Conservation (phyloP, 1,139 yeast genomes). For the Lodderomyces metapsilosis region DNA sequence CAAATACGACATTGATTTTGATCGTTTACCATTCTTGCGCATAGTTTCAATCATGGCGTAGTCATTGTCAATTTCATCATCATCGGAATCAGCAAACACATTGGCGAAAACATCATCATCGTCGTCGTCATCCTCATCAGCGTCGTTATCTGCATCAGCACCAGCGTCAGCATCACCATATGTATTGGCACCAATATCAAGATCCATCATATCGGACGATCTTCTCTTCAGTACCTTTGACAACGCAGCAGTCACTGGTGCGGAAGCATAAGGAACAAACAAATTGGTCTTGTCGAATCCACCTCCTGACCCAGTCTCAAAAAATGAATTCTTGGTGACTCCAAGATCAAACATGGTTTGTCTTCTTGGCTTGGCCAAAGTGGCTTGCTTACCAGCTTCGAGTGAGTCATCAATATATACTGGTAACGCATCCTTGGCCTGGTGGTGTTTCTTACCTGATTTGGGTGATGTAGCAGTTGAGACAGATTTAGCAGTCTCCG, state of each 20-base stretch:
- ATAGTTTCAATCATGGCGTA: slow-evolving; percentile 26
- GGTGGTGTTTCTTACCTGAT: slow-evolving; percentile 5
- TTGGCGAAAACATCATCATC: slow-evolving; percentile 43
- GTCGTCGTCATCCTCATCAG: slow-evolving; percentile 29
- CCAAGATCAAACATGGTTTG: slow-evolving; percentile 52
- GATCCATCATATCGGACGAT: slow-evolving; percentile 31
- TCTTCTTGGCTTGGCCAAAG: slow-evolving; percentile 39
- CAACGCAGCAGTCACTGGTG: slow-evolving; percentile 74
- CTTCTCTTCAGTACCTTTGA: slow-evolving; percentile 38
- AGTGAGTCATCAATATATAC: slow-evolving; percentile 16
- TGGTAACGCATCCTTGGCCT: slow-evolving; percentile 4
- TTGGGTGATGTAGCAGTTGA: slow-evolving; percentile 12
- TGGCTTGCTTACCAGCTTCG: slow-evolving; percentile 27
- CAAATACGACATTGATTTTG: slow-evolving; percentile 61
- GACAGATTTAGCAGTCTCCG: not conserved
- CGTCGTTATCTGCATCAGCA: slow-evolving; percentile 15
- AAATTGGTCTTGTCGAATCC: slow-evolving; percentile 50
- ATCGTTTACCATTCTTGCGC: slow-evolving; percentile 52
- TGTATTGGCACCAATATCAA: slow-evolving; percentile 4
- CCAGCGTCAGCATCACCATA: slow-evolving; percentile 5
- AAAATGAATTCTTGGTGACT: slow-evolving; percentile 44
- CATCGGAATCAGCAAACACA: slow-evolving; percentile 40
- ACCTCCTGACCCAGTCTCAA: slow-evolving; percentile 41
- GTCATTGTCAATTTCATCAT: slow-evolving; percentile 33
- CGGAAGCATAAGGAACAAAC: slow-evolving; percentile 68